Conservation (phyloP, 306 rosid species). For the Dicorynia guianensis region DNA sequence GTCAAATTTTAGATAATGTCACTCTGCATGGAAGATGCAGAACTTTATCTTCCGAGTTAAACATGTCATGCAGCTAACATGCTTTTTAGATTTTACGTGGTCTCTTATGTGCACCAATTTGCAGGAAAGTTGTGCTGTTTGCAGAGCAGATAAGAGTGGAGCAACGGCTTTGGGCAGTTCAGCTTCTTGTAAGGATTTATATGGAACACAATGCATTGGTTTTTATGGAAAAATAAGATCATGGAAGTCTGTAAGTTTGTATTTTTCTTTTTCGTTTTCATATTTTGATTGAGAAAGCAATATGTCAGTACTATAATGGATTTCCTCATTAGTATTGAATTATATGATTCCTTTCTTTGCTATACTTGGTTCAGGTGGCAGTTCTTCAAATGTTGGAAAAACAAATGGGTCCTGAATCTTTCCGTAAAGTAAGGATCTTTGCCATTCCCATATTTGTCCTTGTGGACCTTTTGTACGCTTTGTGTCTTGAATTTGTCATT, state of each 20-base stretch:
- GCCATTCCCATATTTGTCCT: slow-evolving; percentile 27
- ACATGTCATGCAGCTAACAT: slow-evolving; percentile 20
- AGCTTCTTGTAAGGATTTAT: slow-evolving; percentile 88
- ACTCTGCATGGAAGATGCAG: slow-evolving; percentile 24
- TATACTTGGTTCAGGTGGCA: slow-evolving; percentile 68
- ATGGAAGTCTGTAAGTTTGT: slow-evolving; percentile 89
- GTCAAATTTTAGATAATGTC: slow-evolving; percentile 17
- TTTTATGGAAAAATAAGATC: slow-evolving; percentile 89
- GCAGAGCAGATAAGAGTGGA: slow-evolving; percentile 83
- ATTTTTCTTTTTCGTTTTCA: neutral
- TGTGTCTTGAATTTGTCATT: slow-evolving; percentile 2
- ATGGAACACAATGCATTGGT: slow-evolving; percentile 93
- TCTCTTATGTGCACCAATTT: slow-evolving; percentile 15
- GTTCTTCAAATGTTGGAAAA: slow-evolving; percentile 98
- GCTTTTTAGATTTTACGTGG: slow-evolving; percentile 27
- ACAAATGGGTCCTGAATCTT: slow-evolving; percentile 99
- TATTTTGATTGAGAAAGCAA: neutral
- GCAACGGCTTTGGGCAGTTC: slow-evolving; percentile 87
- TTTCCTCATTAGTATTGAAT: slow-evolving; percentile 26
- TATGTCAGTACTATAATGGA: neutral
- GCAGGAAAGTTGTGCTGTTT: slow-evolving; percentile 91
- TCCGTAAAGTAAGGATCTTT: slow-evolving; percentile 77
- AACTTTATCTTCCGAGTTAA: slow-evolving; percentile 25
- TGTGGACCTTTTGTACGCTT: slow-evolving; percentile 5
- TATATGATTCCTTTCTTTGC: neutral